Evolutionary conservation across 164 flowering plant species (phyloP).

Genomic region (Vitis vinifera): ASM3070453v1 NC_081816.1:4485501-4486000

Average conservation of each 20-base stretch:
- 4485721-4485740: slow-evolving; percentile 31
- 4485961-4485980: background rate
- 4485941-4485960: background rate
- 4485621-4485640: background rate
- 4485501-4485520: slow-evolving; percentile 49
- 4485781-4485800: slow-evolving; percentile 86
- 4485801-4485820: slow-evolving; percentile 77
- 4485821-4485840: background rate
- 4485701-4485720: background rate
- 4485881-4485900: background rate
- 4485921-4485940: background rate
- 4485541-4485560: background rate
- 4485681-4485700: background rate
- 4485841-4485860: background rate
- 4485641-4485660: background rate
- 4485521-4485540: background rate
- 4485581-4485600: background rate
- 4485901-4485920: background rate
- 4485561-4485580: background rate
- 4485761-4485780: slow-evolving; percentile 54
- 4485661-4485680: background rate
- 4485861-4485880: background rate
- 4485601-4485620: background rate
- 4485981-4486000: too few relatives aligned
- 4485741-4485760: slow-evolving; percentile 84